A percentile compares a stretch with the other conserved stretches of the same genome.
phyloP scores from a whole-genome alignment of 179 eudicot species.

The Gypsophila paniculata region DNA sequence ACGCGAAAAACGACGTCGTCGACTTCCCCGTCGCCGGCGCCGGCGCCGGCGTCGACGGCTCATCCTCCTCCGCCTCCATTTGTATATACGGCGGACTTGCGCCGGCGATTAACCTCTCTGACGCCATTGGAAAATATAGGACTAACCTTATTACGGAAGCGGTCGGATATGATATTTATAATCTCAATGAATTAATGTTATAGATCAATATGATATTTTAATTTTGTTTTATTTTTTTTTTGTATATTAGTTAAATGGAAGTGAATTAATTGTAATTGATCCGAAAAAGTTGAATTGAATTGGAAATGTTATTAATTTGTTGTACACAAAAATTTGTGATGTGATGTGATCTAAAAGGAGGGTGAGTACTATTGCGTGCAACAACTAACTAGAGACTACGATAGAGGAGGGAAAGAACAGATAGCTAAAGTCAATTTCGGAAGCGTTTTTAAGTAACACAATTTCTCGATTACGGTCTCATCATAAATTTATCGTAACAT shows the following conservation, averaged over 20 bases:
- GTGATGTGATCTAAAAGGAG: slow-evolving; percentile 19
- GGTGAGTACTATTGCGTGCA: slow-evolving; percentile 19
- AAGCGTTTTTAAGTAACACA: slow-evolving; percentile 9
- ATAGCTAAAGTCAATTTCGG: slow-evolving; percentile 28
- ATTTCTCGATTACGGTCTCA: too few relatives aligned
- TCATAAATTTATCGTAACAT: too few relatives aligned
- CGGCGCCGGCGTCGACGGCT: slow-evolving; percentile 18
- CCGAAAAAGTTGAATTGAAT: slow-evolving; percentile 10
- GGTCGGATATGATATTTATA: too few relatives aligned
- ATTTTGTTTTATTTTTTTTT: not conserved
- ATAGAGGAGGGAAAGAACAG: not conserved
- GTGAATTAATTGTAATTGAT: slow-evolving; percentile 11
- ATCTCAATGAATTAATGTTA: too few relatives aligned
- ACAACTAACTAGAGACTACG: slow-evolving; percentile 20
- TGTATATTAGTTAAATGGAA: not conserved
- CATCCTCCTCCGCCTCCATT: slow-evolving; percentile 52
- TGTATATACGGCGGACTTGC: slow-evolving; percentile 45
- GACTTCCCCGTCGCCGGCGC: slow-evolving; percentile 26
- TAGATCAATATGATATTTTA: not conserved
- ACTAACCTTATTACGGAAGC: too few relatives aligned
- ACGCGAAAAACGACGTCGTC: slow-evolving; percentile 47
- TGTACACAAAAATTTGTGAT: not conserved
- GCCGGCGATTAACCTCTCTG: slow-evolving; percentile 55
- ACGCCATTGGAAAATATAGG: too few relatives aligned
- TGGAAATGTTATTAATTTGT: not conserved